A percentile compares a stretch with the other conserved stretches of the same genome.
Evolutionary conservation across 192 early-diverging fungal species (phyloP).

Genomic region (Umbelopsis isabellina): DNA sequence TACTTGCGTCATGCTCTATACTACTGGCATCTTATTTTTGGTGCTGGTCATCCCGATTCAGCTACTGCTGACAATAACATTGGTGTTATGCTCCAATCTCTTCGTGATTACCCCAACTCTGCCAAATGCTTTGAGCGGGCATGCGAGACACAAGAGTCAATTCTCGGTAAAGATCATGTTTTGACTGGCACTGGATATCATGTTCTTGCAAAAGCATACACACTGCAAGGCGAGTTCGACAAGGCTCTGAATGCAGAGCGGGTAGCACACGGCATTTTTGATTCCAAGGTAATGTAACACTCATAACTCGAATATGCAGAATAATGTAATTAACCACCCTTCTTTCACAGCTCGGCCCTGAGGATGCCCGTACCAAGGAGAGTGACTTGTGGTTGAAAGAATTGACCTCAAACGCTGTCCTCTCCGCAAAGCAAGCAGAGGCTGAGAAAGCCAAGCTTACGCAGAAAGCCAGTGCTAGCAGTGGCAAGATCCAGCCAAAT

Average conservation of each 20-base stretch:
- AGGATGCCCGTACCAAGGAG: conserved; percentile 74
- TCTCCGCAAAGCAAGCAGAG: conserved; percentile 43
- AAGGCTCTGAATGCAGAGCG: conserved; percentile 75
- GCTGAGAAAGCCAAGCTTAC: conserved; percentile 28
- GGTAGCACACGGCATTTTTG: conserved; percentile 66
- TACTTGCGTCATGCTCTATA: conserved; percentile 83
- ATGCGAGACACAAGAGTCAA: conserved; percentile 61
- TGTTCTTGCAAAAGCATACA: conserved; percentile 75
- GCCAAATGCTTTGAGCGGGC: conserved; percentile 76
- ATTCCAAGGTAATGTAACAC: conserved; percentile 43
- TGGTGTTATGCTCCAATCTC: conserved; percentile 74
- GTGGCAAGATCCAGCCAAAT: conserved; percentile 11
- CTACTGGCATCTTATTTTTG: conserved; percentile 80
- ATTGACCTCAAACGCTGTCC: conserved; percentile 61
- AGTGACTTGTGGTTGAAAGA: conserved; percentile 69
- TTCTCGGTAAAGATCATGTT: conserved; percentile 73
- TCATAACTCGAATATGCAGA: neutral
- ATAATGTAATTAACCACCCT: neutral
- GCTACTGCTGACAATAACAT: conserved; percentile 83
- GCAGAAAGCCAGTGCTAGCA: conserved; percentile 31
- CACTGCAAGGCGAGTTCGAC: conserved; percentile 71
- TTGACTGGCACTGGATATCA: conserved; percentile 73
- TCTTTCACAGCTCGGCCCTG: conserved; percentile 60
- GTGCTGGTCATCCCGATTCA: conserved; percentile 78
- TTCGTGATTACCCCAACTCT: conserved; percentile 61